Evolutionary conservation across 2,329 filamentous ascomycete species (phyloP), one percentile per base, ranked within the genome.

Genomic region (Fusarium xyrophilum): DNA sequence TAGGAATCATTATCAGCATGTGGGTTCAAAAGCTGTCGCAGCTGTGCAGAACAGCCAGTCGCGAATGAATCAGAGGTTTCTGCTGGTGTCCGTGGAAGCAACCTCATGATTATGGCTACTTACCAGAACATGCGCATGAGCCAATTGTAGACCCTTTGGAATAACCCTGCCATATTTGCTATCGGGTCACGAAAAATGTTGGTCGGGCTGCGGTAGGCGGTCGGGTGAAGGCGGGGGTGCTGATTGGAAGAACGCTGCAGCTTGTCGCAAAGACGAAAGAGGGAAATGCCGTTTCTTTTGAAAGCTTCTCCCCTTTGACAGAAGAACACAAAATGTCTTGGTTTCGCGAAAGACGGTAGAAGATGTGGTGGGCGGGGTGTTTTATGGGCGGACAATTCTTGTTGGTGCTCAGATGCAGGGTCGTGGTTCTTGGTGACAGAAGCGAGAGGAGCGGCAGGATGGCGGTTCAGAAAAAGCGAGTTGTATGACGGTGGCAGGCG

Each of bases 81-180:
- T 59, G 30, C 58, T 56, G 39, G 14, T 56, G 46, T 42, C 60
- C 60, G 33, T 56, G 55, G 47, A 56, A 57, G 55, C 43, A 53
- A 54, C 53, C 46, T 44, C 38, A 39, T 51, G 56, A 55, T 56
- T 35, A 39, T 32, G 61, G 33, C 57, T 51, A 86, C 88, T 84
- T 77, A 98, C 95, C 96, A 99, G 83, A 99, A 98, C 76, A 96
- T 92, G 85, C 95, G 91, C 83, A 99, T 84, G 79, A 98, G 86
- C 95, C 95, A 98, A 88, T 98, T 96, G 85, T 98, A 98, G 80
- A 99, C 90, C 82, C 90, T 91, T 78, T 91, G 92, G 82, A 99
- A 97, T 79, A 99, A 84, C 74, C 93, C 92, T 76, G 93, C 92
- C 94, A 98, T 98, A 44, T 81, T 75, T 63, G 63, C 64, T 69